Percentiles rank a stretch among this genome's conserved stretches.
Conservation (phyloP, 2,329 filamentous ascomycete species). For the Lanzia echinophila region DNA sequence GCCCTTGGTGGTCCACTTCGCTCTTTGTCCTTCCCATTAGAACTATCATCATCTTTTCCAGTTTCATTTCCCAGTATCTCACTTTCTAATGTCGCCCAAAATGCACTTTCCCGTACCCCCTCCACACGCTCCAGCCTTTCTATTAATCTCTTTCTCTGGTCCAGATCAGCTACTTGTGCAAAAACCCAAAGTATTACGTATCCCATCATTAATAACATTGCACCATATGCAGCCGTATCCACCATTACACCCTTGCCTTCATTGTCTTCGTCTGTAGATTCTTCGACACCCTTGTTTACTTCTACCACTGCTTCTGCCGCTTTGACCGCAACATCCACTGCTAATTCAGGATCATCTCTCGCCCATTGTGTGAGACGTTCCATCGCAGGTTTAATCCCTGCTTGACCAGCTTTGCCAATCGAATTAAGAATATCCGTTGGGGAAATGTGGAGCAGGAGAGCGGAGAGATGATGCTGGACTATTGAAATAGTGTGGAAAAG, state of each 20-base stretch:
- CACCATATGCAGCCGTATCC: slow-evolving; percentile 18
- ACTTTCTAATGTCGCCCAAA: not conserved
- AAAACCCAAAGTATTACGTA: slow-evolving; percentile 22
- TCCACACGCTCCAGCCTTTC: not conserved
- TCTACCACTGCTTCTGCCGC: slow-evolving; percentile 16
- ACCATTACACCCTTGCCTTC: slow-evolving; percentile 1
- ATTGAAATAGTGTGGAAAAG: not conserved
- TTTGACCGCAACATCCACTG: slow-evolving; percentile 14
- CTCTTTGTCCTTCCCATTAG: not conserved
- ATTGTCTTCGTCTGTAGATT: too few species aligned
- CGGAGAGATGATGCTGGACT: not conserved
- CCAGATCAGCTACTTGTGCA: slow-evolving; percentile 9
- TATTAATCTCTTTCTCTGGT: slow-evolving; percentile 5
- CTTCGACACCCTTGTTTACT: not conserved
- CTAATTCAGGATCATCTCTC: slow-evolving; percentile 6
- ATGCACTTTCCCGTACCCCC: not conserved
- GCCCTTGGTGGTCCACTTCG: slow-evolving; percentile 9
- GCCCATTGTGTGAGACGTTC: slow-evolving; percentile 17
- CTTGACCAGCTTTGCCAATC: slow-evolving; percentile 9
- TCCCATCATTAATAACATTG: slow-evolving; percentile 20
- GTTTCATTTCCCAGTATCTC: not conserved
- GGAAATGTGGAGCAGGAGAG: not conserved
- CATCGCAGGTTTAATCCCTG: slow-evolving; percentile 14
- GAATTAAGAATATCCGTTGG: not conserved
- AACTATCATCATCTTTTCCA: not conserved